These are phyloP conservation scores for Barnettozyma populi DNA, from an alignment of 805 yeast species.

Conservation along the genomic window DNA sequence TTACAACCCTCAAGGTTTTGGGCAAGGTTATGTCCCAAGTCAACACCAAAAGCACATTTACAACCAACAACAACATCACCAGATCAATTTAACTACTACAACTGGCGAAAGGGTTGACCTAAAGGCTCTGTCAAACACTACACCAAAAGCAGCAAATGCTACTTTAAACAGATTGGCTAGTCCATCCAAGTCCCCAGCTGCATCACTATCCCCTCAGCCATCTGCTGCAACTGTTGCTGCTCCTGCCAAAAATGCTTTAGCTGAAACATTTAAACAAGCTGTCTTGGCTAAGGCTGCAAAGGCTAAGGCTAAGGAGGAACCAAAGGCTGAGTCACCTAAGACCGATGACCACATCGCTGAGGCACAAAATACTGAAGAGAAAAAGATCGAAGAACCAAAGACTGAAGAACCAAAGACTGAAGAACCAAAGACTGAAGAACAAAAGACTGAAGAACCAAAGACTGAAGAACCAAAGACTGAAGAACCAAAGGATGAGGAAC, in stretches of 20 bases:
- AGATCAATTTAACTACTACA: slow-evolving; percentile 20
- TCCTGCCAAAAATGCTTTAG: slow-evolving; percentile 2
- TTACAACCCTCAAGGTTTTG: slow-evolving; percentile 9
- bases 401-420: slow-evolving; percentile 8
- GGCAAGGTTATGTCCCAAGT: slow-evolving; percentile 2
- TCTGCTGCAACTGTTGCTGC: slow-evolving; percentile 13
- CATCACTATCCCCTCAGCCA: slow-evolving; percentile 12
- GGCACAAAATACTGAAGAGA: slow-evolving; percentile 17
- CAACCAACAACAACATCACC: slow-evolving; percentile 10
- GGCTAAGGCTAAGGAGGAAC: slow-evolving; percentile 15
- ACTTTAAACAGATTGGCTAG: slow-evolving; percentile 14
- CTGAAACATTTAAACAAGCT: slow-evolving; percentile 13
- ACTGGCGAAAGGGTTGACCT: slow-evolving; percentile 24
- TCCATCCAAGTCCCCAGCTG: slow-evolving; percentile 14
- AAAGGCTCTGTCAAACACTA: slow-evolving; percentile 11
- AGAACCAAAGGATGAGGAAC: background rate
- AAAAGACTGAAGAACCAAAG: slow-evolving; percentile 16
- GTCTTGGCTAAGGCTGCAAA: slow-evolving; percentile 20
- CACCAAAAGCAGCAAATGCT: slow-evolving; percentile 18
- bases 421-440: slow-evolving; percentile 7
- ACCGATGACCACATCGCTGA: slow-evolving; percentile 11
- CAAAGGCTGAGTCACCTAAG: slow-evolving; percentile 5
- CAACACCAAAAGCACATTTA: slow-evolving; percentile 1
- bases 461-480: slow-evolving; percentile 14
- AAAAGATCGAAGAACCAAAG: slow-evolving; percentile 17